Conservation (phyloP, 2,329 filamentous ascomycete species). For the Diatrype stigma region DNA sequence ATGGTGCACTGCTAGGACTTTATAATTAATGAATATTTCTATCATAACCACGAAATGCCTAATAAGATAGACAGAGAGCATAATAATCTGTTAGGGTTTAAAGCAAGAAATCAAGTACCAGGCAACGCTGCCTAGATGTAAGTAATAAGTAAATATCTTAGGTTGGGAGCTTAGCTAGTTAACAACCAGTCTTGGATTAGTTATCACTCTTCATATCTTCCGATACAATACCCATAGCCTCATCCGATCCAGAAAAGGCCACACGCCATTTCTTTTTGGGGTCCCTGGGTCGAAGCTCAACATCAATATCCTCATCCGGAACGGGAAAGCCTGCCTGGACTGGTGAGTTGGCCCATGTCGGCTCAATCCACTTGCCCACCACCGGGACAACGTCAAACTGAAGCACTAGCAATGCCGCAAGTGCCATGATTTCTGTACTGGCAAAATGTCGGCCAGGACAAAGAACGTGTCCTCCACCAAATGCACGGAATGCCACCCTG, state of each 20-base stretch:
- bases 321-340: slow-evolving; percentile 15
- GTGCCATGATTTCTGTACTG: slow-evolving; percentile 14
- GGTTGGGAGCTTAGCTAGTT: too few relatives aligned
- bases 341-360: slow-evolving; percentile 17
- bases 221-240: slow-evolving; percentile 22
- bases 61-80: too few relatives aligned
- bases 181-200: too few relatives aligned
- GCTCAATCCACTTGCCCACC: slow-evolving; percentile 15
- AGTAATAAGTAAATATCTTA: too few relatives aligned
- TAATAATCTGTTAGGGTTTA: too few relatives aligned
- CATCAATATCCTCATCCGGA: slow-evolving; percentile 18
- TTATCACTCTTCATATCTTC: slow-evolving; percentile 2
- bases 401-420: slow-evolving; percentile 8
- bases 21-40: too few relatives aligned
- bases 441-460: slow-evolving; percentile 16
- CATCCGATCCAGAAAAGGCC: slow-evolving; percentile 12
- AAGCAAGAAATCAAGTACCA: too few relatives aligned
- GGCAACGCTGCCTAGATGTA: too few relatives aligned
- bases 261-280: slow-evolving; percentile 14
- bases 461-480: slow-evolving; percentile 7
- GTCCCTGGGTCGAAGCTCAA: slow-evolving; percentile 16
- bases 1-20: too few relatives aligned
- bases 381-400: slow-evolving; percentile 13
- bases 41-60: too few relatives aligned
- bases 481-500: slow-evolving; percentile 8